Evolutionary conservation across 139 green algal species (phyloP).

Genomic region (Marvania coccoides): DNA sequence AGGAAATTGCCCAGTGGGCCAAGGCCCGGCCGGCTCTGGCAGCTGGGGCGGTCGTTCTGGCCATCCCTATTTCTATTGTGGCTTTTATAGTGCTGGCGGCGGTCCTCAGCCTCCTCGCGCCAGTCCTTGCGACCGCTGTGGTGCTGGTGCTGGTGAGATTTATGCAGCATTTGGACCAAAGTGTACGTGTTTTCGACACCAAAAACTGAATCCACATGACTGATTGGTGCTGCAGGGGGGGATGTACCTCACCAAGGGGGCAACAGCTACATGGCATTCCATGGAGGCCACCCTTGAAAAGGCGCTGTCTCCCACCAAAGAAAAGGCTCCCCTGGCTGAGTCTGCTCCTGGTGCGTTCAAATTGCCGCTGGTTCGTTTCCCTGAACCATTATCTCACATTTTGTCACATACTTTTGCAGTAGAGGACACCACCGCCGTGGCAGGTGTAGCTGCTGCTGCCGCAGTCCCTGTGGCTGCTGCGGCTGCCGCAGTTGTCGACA

Average conservation of each 20-base stretch:
- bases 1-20: not conserved
- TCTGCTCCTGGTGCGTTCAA: no score
- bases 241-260: not conserved
- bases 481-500: slow-evolving; percentile 6
- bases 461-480: no score
- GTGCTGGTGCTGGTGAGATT: not conserved
- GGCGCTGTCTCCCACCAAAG: not conserved
- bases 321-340: no score
- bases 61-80: not conserved
- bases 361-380: no score
- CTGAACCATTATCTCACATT: no score
- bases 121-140: not conserved
- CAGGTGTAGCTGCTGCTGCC: no score
- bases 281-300: not conserved
- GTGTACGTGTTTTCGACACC: not conserved
- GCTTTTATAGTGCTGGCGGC: not conserved
- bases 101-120: not conserved
- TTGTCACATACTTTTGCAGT: no score
- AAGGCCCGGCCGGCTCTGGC: not conserved
- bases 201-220: not conserved
- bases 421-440: no score
- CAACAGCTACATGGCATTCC: no score
- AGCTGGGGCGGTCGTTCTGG: not conserved
- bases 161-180: not conserved
- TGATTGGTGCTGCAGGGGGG: not conserved